Conservation (phyloP, 2,329 filamentous ascomycete genomes). For the Rhexocercosporidium sp. region DNA sequence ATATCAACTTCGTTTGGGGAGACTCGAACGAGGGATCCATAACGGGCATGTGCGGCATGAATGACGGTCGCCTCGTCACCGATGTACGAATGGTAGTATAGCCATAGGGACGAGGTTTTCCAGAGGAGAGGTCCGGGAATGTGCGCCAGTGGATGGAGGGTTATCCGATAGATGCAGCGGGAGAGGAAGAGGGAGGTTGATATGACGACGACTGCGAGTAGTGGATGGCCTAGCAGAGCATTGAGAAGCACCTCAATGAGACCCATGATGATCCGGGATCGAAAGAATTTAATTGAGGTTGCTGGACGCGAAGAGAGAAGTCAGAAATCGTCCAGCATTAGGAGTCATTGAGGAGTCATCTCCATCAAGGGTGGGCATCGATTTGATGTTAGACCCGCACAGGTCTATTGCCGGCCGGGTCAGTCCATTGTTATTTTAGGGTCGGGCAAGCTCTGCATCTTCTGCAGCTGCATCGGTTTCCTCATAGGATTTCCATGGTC, state of each 20-base stretch:
- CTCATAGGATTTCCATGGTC: background rate
- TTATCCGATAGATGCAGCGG: conserved; percentile 42
- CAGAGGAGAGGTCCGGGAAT: conserved; percentile 46
- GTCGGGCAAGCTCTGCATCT: background rate
- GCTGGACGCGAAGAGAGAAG: background rate
- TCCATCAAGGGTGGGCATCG: conserved; percentile 10
- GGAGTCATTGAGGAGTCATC: conserved; percentile 16
- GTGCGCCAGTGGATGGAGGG: conserved; percentile 46
- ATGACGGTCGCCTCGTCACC: conserved; percentile 42
- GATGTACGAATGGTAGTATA: conserved; percentile 46
- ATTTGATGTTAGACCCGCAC: background rate
- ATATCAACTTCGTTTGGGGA: conserved; percentile 45
- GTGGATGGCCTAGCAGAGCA: conserved; percentile 14
- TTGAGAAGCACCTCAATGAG: conserved; percentile 20
- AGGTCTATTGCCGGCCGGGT: background rate
- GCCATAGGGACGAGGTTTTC: conserved; percentile 42
- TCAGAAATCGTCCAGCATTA: background rate
- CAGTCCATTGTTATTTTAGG: background rate
- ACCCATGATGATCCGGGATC: conserved; percentile 13
- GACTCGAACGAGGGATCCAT: conserved; percentile 44
- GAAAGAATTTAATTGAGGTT: background rate
- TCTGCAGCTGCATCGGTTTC: background rate
- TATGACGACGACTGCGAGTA: conserved; percentile 18
- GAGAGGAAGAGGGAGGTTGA: conserved; percentile 25
- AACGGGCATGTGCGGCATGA: conserved; percentile 37